Base-by-base conservation (phyloP, 169 alveolate species). In the Theileria equi region DNA sequence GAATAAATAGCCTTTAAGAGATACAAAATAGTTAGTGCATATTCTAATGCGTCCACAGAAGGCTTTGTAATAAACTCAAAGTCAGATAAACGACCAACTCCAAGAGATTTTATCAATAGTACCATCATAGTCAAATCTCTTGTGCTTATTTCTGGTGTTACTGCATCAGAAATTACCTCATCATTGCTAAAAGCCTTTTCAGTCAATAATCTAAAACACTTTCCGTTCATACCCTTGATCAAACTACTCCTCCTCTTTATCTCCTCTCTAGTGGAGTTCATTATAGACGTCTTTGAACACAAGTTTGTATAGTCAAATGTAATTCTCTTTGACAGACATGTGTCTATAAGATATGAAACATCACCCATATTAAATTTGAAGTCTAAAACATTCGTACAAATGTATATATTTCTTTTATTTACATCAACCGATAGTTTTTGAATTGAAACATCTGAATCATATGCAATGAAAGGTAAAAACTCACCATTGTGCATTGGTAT, bases 41-140 rank as follows among this genome's bases (percentile, higher is more conserved):
- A 66, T 54, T 77, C 73, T 26, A 77, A 36, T 1, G 81, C 59
- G 23, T 8, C 68, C 34, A 54, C 32, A 19, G 81, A 73, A 6
- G 86, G 86, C 68, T 65, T 71, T n/a, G 58, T 62, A 32, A 67
- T 21, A 16, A 77, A 77, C 60, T 77, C 86, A 19, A 77, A 66
- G 17, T 67, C 67, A 19, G 60, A 16, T n/a, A 77, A 65, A 34
- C 58, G 50, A 16, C 29, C 1, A 5, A 65, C 61, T 13, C 86
- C 86, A 59, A 77, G 55, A 43, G 81, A 77, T 31, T 58, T 65
- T 23, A 77, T 25, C 41, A 57, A 58, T 43, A 77, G 35, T 5
- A 77, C 29, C 21, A 23, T 26, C 58, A 21, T 47, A 6, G 86
- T 77, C 26, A 77, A 61, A 43, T 77, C 86, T 28, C 52, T 58